phyloP scores from a whole-genome alignment of 2,329 filamentous ascomycete genomes.

The Penicillium griseofulvum region DNA sequence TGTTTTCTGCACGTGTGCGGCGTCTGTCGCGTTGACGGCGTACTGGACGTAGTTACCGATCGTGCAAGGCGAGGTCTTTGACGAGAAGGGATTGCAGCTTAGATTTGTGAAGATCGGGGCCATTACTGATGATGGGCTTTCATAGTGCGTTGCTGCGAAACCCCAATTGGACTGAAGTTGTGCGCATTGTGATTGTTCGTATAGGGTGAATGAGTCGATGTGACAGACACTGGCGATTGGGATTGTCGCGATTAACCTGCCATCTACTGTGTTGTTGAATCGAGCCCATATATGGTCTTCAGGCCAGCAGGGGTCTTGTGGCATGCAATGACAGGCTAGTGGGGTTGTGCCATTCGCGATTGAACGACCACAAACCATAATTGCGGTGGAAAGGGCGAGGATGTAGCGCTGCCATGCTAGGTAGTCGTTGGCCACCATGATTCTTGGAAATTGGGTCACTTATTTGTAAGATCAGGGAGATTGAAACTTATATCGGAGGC shows the following conservation, averaged over 20 bases:
- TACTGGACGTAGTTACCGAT: conserved; percentile 8
- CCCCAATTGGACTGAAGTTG: not conserved
- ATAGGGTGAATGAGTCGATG: not conserved
- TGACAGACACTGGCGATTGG: conserved; percentile 12
- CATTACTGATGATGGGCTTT: not conserved
- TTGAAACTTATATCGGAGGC: not conserved
- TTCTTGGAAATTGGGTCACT: not conserved
- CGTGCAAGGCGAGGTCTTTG: conserved; percentile 8
- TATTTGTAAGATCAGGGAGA: too few species aligned
- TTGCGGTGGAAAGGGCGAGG: not conserved
- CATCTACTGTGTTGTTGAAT: conserved; percentile 10
- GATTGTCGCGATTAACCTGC: conserved; percentile 7
- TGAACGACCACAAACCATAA: not conserved
- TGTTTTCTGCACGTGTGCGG: conserved; percentile 1
- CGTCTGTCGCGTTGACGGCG: conserved; percentile 11
- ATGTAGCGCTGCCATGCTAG: not conserved
- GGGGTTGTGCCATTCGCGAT: not conserved
- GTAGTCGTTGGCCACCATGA: not conserved
- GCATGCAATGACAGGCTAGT: conserved; percentile 5
- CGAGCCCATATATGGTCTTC: not conserved
- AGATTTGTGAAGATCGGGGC: not conserved
- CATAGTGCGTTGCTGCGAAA: not conserved
- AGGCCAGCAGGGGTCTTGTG: conserved; percentile 15
- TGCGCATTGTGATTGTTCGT: not conserved
- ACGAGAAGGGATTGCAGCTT: conserved; percentile 2